Base-by-base conservation (phyloP, 768 basidiomycete genomes). In the Daedalea quercina region DNA sequence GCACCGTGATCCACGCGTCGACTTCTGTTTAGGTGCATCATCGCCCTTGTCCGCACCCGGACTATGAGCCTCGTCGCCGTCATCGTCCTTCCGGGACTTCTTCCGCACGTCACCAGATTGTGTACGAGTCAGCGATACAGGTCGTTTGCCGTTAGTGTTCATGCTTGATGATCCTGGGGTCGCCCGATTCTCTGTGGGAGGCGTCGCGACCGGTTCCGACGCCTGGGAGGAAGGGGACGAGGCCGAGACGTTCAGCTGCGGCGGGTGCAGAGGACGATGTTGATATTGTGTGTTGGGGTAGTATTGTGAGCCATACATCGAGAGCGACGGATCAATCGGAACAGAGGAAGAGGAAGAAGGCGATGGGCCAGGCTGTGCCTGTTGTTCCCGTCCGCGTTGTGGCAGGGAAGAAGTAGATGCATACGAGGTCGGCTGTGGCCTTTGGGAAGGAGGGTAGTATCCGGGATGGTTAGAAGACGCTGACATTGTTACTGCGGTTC, bases 1-100 rank as follows among this genome's bases (percentile, higher is more conserved):
- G 52, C 54, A 90, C 90, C 90, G 77, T 47, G 90, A 88, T n/a
- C 90, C 90, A 17, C 90, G 74, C 2, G 90, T 91, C 0, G 89
- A 78, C 71, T 93, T 93, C n/a, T 83, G 75, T 66, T 91, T 91
- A 1, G 71, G 63, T 52, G 84, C 83, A 19, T 84, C 62, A 3
- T 65, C 62, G 12, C 60, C 84, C 64, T 76, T 82, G 31, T 84
- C 84, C 24, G 76, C 68, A 1, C 69, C 60, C 4, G 79, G 80
- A 63, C 81, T 85, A 2, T 72, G 67, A 3, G 67, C 79, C 15
- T 70, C 70, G 45, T 64, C 65, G 22, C 44, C 60, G n/a, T 75
- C 81, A 35, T 85, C 80, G 54, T 84, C 84, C 60, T 76, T 83
- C 40, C 82, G 74, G 3, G 75, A 62, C 62, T 82, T 86, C 67